Evolutionary conservation across 83 land plant genomes (phyloP).

Genomic region (Thuja plicata): DNA sequence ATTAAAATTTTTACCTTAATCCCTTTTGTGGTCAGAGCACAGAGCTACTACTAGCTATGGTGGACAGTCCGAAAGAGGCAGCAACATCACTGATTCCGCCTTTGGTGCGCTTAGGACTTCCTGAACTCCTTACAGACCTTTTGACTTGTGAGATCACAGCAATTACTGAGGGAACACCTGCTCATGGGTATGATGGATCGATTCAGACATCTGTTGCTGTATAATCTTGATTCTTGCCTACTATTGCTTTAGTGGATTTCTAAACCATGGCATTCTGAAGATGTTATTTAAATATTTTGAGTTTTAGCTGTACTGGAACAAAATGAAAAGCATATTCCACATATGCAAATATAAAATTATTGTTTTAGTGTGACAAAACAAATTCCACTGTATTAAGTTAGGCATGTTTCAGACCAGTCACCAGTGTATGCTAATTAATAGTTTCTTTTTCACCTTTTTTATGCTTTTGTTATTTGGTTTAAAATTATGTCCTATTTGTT

Average conservation of each 20-base stretch:
- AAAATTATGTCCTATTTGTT: not conserved
- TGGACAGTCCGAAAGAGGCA: constrained; percentile 34
- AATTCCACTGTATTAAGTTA: not conserved
- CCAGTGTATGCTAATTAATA: too few relatives aligned
- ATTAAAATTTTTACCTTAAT: not conserved
- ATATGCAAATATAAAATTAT: not conserved
- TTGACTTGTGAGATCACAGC: constrained; percentile 32
- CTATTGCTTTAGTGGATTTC: not conserved
- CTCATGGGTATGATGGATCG: constrained; percentile 32
- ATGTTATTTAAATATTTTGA: not conserved
- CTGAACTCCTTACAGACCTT: constrained; percentile 36
- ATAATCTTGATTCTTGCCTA: not conserved
- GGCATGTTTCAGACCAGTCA: not conserved
- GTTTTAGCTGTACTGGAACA: not conserved
- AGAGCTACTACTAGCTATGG: constrained; percentile 46
- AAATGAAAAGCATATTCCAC: not conserved
- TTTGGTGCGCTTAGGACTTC: constrained; percentile 35
- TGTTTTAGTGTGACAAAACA: not conserved
- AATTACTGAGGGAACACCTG: constrained; percentile 33
- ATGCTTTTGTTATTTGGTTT: not conserved
- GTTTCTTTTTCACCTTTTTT: not conserved
- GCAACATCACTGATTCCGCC: constrained; percentile 26
- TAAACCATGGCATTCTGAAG: not conserved
- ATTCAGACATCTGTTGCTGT: not conserved
- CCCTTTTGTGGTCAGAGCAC: constrained; percentile 28